Evolutionary conservation across 2,329 filamentous ascomycete species (phyloP), one percentile per base, ranked within the genome.

Genomic region (Ophiocordyceps camponoti-rufipedis): DNA sequence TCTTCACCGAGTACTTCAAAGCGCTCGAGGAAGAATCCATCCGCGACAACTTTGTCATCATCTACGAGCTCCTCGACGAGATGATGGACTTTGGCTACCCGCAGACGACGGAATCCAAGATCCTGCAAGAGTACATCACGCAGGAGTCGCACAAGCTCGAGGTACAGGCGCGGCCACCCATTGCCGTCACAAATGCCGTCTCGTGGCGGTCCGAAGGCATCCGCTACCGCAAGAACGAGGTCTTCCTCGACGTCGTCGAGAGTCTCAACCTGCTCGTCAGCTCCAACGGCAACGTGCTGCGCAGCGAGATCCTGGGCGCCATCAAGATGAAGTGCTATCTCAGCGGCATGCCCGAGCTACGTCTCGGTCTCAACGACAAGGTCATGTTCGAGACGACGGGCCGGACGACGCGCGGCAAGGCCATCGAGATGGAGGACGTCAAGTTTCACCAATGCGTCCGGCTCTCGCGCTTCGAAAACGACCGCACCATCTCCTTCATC

Each of bases 1-100:
- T 98, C 51, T 98, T 98, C 62, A 98, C 91, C 48, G 91, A 98
- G 66, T 98, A 98, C 71, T 98, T 98, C 74, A 98, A 98, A 65
- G 89, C 93, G 51, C 74, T 98, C 48, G 91, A 98, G 65, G 91
- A 98, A 64, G 91, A 98, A 66, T 94, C 86, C 56, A 98, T 98
- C 62, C 80, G 91, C 55, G 91, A 98, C 71, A 98, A 98, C 70
- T 98, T 98, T 61, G 91, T 98, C 63, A 80, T 98, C 60, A 98
- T 98, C 59, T 98, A 98, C 71, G 91, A 98, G 66, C 68, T 98
- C 49, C 76, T 98, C 51, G 91, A 98, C 60, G 91, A 98, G 70
- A 98, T 98, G 91, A 98, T 98, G 91, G 91, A 98, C 66, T 98
- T 98, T 71, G 91, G 91, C 51, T 95, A 98, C 63, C 91, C 91